These are phyloP conservation scores for Litchi chinensis DNA, from an alignment of 345 rosid species.

Conservation along the genomic window DNA sequence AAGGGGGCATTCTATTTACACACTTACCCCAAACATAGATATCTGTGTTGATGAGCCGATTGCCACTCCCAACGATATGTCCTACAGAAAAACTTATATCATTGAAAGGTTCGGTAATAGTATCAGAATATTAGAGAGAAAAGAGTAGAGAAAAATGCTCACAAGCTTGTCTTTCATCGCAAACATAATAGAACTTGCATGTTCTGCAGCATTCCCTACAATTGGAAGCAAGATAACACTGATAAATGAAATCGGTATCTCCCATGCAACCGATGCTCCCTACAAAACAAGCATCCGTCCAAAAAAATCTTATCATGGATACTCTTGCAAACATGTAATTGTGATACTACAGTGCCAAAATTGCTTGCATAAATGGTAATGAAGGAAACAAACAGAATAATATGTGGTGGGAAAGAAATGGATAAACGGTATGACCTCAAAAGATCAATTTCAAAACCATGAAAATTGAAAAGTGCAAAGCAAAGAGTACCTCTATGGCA, in stretches of 20 bases:
- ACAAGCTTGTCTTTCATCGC: slow-evolving; percentile 98
- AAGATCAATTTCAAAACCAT: neutral
- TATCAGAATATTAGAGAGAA: neutral
- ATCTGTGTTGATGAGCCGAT: slow-evolving; percentile 97
- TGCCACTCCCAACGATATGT: slow-evolving; percentile 94
- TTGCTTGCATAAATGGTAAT: neutral
- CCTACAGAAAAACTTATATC: slow-evolving; percentile 48
- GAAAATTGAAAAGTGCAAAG: neutral
- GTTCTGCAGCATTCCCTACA: slow-evolving; percentile 98
- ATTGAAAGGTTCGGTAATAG: neutral
- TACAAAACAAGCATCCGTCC: slow-evolving; percentile 33
- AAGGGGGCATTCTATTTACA: neutral
- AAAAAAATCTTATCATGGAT: slow-evolving; percentile 14
- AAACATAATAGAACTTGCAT: slow-evolving; percentile 92
- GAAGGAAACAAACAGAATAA: neutral
- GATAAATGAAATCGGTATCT: slow-evolving; percentile 79
- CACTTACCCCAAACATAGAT: slow-evolving; percentile 90
- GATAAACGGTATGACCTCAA: neutral
- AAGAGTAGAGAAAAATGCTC: slow-evolving; percentile 20
- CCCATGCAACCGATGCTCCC: slow-evolving; percentile 84
- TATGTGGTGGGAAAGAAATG: neutral
- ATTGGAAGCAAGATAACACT: slow-evolving; percentile 96
- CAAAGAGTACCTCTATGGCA: slow-evolving; percentile 68
- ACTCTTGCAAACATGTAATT: neutral
- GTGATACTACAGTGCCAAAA: neutral